Evolutionary conservation across 1,284 basidiomycete species (phyloP).

Genomic region (Athelia psychrophila): DNA sequence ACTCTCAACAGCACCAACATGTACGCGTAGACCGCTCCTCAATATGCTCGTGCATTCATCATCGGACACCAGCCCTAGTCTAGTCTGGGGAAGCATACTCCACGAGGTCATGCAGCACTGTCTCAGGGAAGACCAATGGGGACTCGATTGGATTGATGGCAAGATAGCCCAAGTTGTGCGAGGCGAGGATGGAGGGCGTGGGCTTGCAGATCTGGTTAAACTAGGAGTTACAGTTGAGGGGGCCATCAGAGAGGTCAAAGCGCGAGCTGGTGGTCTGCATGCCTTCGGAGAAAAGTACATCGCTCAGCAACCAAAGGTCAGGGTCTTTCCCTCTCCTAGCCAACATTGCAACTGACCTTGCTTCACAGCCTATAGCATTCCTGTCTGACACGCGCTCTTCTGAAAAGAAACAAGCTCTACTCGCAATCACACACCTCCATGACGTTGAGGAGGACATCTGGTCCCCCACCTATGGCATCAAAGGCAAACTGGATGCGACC

Average conservation of each 20-base stretch:
- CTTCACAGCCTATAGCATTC: conserved; percentile 53
- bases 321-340: conserved; percentile 6
- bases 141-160: conserved; percentile 50
- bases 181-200: conserved; percentile 18
- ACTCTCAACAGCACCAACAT: conserved; percentile 79
- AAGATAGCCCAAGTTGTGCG: conserved; percentile 55
- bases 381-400: conserved; percentile 62
- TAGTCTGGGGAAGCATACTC: conserved; percentile 89
- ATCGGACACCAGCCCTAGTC: conserved; percentile 55
- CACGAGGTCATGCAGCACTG: conserved; percentile 88
- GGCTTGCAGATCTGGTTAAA: conserved; percentile 59
- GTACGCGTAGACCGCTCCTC: conserved; percentile 80
- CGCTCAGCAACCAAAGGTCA: conserved; percentile 55
- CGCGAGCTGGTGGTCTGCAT: conserved; percentile 61
- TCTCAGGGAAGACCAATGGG: conserved; percentile 59
- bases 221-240: conserved; percentile 60
- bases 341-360: conserved; percentile 4
- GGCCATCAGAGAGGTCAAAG: conserved; percentile 60
- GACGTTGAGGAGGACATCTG: conserved; percentile 98
- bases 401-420: conserved; percentile 44
- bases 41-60: conserved; percentile 56
- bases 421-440: conserved; percentile 74
- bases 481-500: conserved; percentile 94
- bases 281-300: conserved; percentile 67
- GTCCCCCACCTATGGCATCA: conserved; percentile 93